Evolutionary conservation across 345 rosid species (phyloP).

Genomic region (Arabis hirsuta): DNA sequence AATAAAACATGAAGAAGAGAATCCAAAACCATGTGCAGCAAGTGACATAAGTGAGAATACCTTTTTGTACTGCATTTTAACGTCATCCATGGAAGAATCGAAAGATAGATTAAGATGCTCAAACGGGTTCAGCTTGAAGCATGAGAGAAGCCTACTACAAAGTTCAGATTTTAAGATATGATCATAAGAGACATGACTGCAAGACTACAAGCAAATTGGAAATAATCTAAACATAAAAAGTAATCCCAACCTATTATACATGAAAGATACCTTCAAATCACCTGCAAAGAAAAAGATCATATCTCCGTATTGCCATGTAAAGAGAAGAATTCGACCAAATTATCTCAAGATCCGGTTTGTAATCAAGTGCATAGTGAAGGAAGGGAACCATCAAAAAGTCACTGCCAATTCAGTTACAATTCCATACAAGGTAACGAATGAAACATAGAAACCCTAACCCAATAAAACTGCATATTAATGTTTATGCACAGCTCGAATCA

Average conservation of each 20-base stretch:
- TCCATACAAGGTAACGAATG: background rate
- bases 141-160: slow-evolving; percentile 87
- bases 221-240: background rate
- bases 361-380: slow-evolving; percentile 9
- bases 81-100: slow-evolving; percentile 69
- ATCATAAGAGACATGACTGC: slow-evolving; percentile 5
- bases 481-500: slow-evolving; percentile 18
- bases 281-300: slow-evolving; percentile 4
- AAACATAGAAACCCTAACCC: slow-evolving; percentile 45
- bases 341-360: slow-evolving; percentile 15
- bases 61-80: slow-evolving; percentile 93
- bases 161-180: background rate
- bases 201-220: slow-evolving; percentile 2
- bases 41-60: slow-evolving; percentile 44
- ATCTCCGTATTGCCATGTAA: background rate
- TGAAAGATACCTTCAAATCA: slow-evolving; percentile 1
- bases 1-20: background rate
- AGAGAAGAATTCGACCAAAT: background rate
- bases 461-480: slow-evolving; percentile 1
- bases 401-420: background rate
- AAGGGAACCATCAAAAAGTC: background rate
- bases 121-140: slow-evolving; percentile 96
- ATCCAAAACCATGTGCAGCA: background rate
- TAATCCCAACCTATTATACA: background rate
- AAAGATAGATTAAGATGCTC: slow-evolving; percentile 83